Base-by-base conservation (phyloP, 345 rosid genomes). In the Acer negundo region DNA sequence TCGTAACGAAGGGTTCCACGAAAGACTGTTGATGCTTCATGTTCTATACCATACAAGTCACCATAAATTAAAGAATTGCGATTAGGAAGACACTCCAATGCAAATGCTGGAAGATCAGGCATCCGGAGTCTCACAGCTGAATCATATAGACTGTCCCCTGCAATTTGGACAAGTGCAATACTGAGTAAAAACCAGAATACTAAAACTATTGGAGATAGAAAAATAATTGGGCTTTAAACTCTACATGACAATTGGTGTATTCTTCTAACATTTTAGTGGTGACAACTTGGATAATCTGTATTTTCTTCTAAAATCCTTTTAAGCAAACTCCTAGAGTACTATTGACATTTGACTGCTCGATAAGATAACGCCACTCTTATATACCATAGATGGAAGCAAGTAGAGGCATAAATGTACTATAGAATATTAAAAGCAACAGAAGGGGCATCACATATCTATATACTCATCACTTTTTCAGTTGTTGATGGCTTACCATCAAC, bases 1-100 rank as follows among this genome's bases (percentile, higher is more conserved):
- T 95, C 97, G 70, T 95, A 95, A 80, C 98, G 94, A 58, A 95
- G 93, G 1, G 98, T 95, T 81, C 94, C 98, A 44, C 99, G 98
- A 63, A 93, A 95, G 74, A 95, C 80, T 13, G 97, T 90, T 49
- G 92, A 86, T 62, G 99, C 97, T 85, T 95, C 97, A 26, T 86
- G 70, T 74, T 73, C 86, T 59, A 95, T 95, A 75, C 98, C 90
- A 81, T 95, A 95, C 12, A 83, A 55, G 44, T 93, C 89, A 24
- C 93, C 98, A 42, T 93, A 93, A 75, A 89, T 84, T 82, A 95
- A 81, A 13, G 99, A 93, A 82, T 95, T 86, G 11, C 97, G 96
- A 76, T 93, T 95, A 2, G 99, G 94, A 72, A 95, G 81, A 82
- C 94, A 95, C 80, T 95, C 99, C 77, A 95, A 80, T 72, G 98